These are phyloP conservation scores for Withania somnifera DNA, from an alignment of 305 asterid genomes.

Conservation along the genomic window DNA sequence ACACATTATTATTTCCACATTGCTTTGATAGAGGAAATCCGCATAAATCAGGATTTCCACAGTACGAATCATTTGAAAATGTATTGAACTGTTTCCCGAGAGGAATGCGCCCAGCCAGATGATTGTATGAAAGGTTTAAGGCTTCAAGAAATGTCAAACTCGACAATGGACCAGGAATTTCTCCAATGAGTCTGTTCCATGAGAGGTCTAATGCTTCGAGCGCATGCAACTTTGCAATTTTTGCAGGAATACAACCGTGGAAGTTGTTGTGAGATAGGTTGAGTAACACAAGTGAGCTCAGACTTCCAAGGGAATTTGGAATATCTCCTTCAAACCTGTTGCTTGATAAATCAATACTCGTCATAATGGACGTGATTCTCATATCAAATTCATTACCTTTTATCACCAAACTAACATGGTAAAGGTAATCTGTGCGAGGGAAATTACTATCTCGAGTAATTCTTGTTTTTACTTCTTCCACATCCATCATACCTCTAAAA, in stretches of 20 bases:
- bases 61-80: background rate
- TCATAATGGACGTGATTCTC: background rate
- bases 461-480: background rate
- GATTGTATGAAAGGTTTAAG: background rate
- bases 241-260: background rate
- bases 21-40: background rate
- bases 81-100: background rate
- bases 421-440: background rate
- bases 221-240: background rate
- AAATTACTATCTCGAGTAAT: background rate
- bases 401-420: background rate
- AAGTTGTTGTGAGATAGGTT: background rate
- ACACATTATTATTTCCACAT: background rate
- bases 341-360: conserved; percentile 6
- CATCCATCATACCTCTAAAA: background rate
- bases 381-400: background rate
- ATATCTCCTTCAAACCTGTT: conserved; percentile 1
- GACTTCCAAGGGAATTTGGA: background rate
- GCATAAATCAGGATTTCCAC: background rate
- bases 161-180: background rate
- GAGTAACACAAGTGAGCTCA: background rate
- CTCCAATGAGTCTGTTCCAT: background rate
- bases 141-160: background rate
- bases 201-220: conserved; percentile 4
- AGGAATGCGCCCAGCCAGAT: background rate